These are phyloP conservation scores for Colletotrichum gigasporum DNA, from an alignment of 2,329 filamentous ascomycete species.

Conservation along the genomic window DNA sequence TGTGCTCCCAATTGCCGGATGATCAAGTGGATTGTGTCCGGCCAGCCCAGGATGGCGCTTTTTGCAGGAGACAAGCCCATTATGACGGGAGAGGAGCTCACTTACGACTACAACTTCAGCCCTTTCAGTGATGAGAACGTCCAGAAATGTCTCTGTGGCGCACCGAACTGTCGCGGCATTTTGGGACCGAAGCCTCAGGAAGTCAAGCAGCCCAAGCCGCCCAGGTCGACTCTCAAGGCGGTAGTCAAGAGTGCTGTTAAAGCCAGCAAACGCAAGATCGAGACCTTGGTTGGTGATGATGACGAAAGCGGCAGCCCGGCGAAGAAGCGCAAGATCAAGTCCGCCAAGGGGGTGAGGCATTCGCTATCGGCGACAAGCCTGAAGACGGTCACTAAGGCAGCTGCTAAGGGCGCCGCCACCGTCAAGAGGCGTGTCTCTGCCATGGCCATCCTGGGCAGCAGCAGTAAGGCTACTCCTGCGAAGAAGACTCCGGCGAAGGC, in stretches of 20 bases:
- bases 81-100: constrained; percentile 94
- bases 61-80: constrained; percentile 92
- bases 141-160: constrained; percentile 72
- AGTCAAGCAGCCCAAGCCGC: constrained; percentile 55
- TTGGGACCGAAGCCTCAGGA: constrained; percentile 70
- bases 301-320: constrained; percentile 33
- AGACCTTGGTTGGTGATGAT: constrained; percentile 59
- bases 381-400: constrained; percentile 41
- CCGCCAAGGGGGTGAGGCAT: constrained; percentile 44
- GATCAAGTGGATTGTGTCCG: constrained; percentile 96
- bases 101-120: constrained; percentile 87
- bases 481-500: constrained; percentile 19
- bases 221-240: constrained; percentile 53
- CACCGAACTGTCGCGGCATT: constrained; percentile 70
- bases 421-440: constrained; percentile 48
- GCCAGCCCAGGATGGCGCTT: constrained; percentile 94
- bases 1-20: constrained; percentile 97
- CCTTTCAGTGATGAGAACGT: constrained; percentile 76
- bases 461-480: constrained; percentile 21
- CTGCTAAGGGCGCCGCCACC: constrained; percentile 41
- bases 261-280: constrained; percentile 65
- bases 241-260: constrained; percentile 52
- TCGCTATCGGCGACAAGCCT: constrained; percentile 42
- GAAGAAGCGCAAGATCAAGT: constrained; percentile 45
- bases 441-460: constrained; percentile 36